Base-by-base conservation (phyloP, 2,329 filamentous ascomycete species). In the Fusarium agapanthi region DNA sequence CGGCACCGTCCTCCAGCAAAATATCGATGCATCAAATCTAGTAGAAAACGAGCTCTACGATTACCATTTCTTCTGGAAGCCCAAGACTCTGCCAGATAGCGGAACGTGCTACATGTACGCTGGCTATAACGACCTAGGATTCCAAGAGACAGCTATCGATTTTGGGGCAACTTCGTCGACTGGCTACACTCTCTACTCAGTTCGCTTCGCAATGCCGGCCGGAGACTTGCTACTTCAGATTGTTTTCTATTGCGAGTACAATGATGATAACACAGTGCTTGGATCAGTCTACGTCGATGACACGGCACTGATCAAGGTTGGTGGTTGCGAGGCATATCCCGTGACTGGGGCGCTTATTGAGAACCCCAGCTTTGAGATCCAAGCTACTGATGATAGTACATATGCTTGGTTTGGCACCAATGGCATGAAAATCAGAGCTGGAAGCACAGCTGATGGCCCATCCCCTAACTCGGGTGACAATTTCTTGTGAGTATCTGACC, bases 371-470 rank as follows among this genome's bases (percentile, higher is more conserved):
- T 66, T 66, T 4, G 63, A 66, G 44, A n/a, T 35, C 2, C 61
- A n/a, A 11, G 43, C 63, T 3, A 66, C 63, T 12, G 50, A 26
- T 0, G 61, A 66, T n/a, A 66, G 63, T 20, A 51, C 50, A 0
- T 66, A 66, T 66, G 63, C 63, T 16, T 66, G 63, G 63, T 66
- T 66, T 7, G 63, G 63, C 2, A 66, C 37, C 13, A 59, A 44
- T 5, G 51, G 63, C 1, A 38, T 66, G 20, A 4, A 0, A 1
- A 66, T 66, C 20, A 35, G 32, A 10, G 63, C 61, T 1, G 61
- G 37, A 34, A 51, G 24, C 7, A 22, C 43, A 6, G 1, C n/a
- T 5, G 9, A 18, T 8, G 38, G 50, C 1, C 43, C 38, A 1
- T 50, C 50, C 0, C 44, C 63, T 0, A 26, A 50, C 2, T n/a